Base-by-base conservation (phyloP, 495 filamentous ascomycete species). In the Chaetomium tenue region DNA sequence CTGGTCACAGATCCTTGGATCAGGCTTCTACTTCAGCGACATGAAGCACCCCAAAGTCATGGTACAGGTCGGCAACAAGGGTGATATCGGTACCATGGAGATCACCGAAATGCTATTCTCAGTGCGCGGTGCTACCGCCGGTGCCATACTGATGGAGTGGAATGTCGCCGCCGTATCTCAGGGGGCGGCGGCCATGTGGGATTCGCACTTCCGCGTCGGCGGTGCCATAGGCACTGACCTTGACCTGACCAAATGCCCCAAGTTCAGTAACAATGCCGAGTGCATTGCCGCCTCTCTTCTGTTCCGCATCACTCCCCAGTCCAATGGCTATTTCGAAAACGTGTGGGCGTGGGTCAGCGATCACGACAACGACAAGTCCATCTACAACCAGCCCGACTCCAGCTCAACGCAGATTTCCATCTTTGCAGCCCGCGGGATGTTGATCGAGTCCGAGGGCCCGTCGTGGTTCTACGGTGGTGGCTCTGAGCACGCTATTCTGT, bases 81-180 rank as follows among this genome's bases (percentile, higher is more conserved):
- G 92, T 23, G 89, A 94, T 42, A 68, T 76, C 18, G 92, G 92
- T 37, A 79, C 79, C n/a, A 84, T 94, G 39, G 91, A 96, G 75
- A 90, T 96, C 67, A 87, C 79, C 5, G 92, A 92, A 64, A 74
- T 95, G 61, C 74, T 95, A 26, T 88, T 95, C 72, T 79, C 86
- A 61, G 89, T 91, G 51, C 78, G 88, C 48, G 92, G 82, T 1
- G 73, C 89, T 2, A 86, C 88, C 57, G 87, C 91, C 22, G 92
- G 92, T 60, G 91, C 91, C 13, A 88, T 94, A 63, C 74, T 97
- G 26, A 82, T 96, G 70, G 81, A 97, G 68, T 97, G 91, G 91
- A 96, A 97, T 76, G 72, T 96, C 5, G 6, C 39, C 9, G 39
- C 39, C 9, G 39, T 5, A 2, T 4, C 39, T 5, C 39, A 40